Conservation (phyloP, 2,329 filamentous ascomycete genomes). For the Teratosphaeria pseudoeucalypti region DNA sequence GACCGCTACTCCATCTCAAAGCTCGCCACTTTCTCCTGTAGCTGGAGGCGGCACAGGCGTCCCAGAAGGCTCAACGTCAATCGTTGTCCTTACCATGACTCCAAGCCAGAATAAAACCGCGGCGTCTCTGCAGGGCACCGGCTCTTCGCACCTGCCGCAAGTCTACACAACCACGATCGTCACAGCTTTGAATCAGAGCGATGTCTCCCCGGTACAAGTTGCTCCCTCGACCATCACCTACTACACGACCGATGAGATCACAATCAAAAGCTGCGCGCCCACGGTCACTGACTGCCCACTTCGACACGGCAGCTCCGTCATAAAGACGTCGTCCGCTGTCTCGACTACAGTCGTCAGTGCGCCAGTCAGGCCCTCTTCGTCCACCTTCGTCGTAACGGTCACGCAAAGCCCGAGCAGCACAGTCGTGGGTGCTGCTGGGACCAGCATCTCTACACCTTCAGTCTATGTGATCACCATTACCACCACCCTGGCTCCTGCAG, state of each 20-base stretch:
- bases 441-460: not conserved
- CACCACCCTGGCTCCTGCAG: not conserved
- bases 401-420: constrained; percentile 5
- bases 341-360: not conserved
- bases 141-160: not conserved
- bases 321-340: not conserved
- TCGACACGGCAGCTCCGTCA: not conserved
- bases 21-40: not conserved
- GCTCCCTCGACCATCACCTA: constrained; percentile 21
- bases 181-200: not conserved
- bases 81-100: not conserved
- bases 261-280: constrained; percentile 31
- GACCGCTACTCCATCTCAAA: not conserved
- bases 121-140: not conserved
- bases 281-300: constrained; percentile 22
- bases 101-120: not conserved
- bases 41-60: not conserved
- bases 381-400: not conserved
- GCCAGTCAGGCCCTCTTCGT: not conserved
- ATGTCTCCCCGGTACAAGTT: not conserved
- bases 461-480: constrained; percentile 1
- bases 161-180: constrained; percentile 9
- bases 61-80: not conserved
- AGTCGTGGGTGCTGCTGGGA: constrained; percentile 1
- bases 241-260: constrained; percentile 34